A percentile compares a stretch with the other conserved stretches of the same genome.
Conservation (phyloP, 257 asterid genomes). For the Nicotiana knightiana region DNA sequence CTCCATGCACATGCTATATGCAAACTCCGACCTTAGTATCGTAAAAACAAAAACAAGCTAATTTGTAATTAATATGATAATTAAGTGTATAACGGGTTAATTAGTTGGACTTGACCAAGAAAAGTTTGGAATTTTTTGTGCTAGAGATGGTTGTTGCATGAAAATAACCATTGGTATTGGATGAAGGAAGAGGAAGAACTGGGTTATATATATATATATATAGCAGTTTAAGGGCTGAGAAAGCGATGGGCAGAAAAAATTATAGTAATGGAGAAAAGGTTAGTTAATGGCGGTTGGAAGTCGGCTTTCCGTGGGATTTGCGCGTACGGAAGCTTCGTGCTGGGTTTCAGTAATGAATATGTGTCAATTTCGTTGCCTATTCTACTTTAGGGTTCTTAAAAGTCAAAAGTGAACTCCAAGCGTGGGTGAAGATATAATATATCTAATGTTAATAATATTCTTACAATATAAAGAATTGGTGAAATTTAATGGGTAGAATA, state of each 20-base stretch:
- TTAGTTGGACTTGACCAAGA: neutral
- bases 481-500: too few species aligned
- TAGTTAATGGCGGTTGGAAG: conserved; percentile 2
- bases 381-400: neutral
- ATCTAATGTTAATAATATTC: neutral
- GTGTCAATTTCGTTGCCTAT: neutral
- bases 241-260: neutral
- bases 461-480: neutral
- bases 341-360: neutral
- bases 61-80: neutral
- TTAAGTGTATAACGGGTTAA: too few species aligned
- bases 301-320: neutral
- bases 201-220: neutral
- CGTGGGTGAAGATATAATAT: neutral
- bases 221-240: neutral
- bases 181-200: neutral
- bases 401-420: neutral
- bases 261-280: neutral
- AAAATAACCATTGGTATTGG: neutral
- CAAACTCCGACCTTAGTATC: neutral
- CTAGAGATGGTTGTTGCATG: too few species aligned
- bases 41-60: too few species aligned
- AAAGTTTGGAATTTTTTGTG: neutral
- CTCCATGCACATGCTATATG: neutral
- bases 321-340: conserved; percentile 7